Conservation (phyloP, 371 early-diverging fungal genomes). For the Mortierella polycephala region DNA sequence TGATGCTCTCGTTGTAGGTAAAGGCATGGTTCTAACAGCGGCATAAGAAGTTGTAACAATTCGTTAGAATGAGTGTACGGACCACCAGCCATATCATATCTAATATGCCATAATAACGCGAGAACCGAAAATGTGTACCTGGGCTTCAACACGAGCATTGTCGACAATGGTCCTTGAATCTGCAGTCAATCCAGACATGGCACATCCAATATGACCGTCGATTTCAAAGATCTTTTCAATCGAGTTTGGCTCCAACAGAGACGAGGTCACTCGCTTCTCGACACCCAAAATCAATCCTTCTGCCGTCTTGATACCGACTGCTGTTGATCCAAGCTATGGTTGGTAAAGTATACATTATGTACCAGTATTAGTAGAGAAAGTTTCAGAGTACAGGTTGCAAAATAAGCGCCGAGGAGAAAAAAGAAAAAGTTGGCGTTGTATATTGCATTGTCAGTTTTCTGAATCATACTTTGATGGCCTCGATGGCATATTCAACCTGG, state of each 20-base stretch:
- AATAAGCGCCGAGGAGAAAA: not conserved
- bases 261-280: slow-evolving; percentile 95
- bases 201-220: slow-evolving; percentile 92
- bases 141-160: slow-evolving; percentile 96
- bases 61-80: not conserved
- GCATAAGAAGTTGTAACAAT: not conserved
- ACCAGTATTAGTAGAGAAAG: too few relatives aligned
- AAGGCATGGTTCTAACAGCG: slow-evolving; percentile 88
- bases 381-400: not conserved
- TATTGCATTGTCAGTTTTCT: not conserved
- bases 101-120: not conserved
- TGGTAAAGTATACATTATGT: too few relatives aligned
- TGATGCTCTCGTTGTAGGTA: slow-evolving; percentile 93
- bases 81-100: not conserved
- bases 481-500: slow-evolving; percentile 99
- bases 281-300: slow-evolving; percentile 96
- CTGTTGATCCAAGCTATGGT: slow-evolving; percentile 92
- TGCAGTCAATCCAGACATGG: slow-evolving; percentile 97
- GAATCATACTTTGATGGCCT: slow-evolving; percentile 94
- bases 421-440: too few relatives aligned
- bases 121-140: slow-evolving; percentile 62
- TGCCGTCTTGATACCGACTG: slow-evolving; percentile 95
- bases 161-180: slow-evolving; percentile 98
- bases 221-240: slow-evolving; percentile 98
- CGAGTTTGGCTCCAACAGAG: slow-evolving; percentile 91